phyloP scores from a whole-genome alignment of 2,329 filamentous ascomycete species.

The Herpotrichia juniperi region DNA sequence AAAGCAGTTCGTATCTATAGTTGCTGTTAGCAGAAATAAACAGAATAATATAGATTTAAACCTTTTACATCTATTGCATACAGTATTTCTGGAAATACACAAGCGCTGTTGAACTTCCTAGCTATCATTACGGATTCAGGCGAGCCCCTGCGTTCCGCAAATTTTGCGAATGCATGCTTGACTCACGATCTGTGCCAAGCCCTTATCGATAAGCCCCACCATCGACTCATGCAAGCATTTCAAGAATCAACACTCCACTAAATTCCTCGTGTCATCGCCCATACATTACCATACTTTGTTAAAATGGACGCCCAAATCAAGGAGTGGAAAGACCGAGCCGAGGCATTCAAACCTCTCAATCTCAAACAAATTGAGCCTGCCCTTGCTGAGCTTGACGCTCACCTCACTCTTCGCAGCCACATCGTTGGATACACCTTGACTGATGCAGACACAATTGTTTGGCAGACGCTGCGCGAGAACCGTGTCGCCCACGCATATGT shows the following conservation, averaged over 20 bases:
- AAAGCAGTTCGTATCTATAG: too few relatives aligned
- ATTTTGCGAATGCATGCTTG: too few relatives aligned
- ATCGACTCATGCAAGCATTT: not conserved
- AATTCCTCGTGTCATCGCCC: not conserved
- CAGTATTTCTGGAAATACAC: too few relatives aligned
- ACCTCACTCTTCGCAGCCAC: constrained; percentile 85
- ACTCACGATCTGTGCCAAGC: not conserved
- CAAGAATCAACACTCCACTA: not conserved
- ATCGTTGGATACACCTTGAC: constrained; percentile 80
- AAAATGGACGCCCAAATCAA: constrained; percentile 49
- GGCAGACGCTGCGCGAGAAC: constrained; percentile 82
- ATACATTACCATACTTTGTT: not conserved
- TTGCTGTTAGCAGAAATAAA: too few relatives aligned
- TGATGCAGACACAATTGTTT: constrained; percentile 80
- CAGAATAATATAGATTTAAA: too few relatives aligned
- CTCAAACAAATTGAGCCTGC: constrained; percentile 82
- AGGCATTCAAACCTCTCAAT: constrained; percentile 64
- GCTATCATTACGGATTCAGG: too few relatives aligned
- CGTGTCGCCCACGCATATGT: constrained; percentile 82
- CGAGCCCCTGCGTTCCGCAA: too few relatives aligned
- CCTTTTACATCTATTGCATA: too few relatives aligned
- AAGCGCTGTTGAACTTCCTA: too few relatives aligned
- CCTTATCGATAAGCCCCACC: not conserved
- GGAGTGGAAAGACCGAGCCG: constrained; percentile 63
- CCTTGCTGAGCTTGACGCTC: constrained; percentile 80